Evolutionary conservation across 2,329 filamentous ascomycete species (phyloP).

Genomic region (Xylogone sp.): DNA sequence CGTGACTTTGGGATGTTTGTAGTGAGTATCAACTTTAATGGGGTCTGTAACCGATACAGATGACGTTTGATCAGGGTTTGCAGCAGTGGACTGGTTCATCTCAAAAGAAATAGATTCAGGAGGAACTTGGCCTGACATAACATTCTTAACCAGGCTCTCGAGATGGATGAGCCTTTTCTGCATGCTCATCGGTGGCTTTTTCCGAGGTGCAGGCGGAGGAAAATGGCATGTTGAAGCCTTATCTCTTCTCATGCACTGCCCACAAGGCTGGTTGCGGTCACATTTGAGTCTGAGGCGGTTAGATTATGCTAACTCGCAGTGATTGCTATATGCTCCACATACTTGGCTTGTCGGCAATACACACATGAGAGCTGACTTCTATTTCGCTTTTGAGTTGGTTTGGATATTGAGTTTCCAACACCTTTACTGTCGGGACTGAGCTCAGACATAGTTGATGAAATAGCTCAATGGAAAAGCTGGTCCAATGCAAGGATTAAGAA

Average conservation of each 20-base stretch:
- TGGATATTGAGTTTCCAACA: background rate
- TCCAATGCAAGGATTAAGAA: too few species aligned
- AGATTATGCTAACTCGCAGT: background rate
- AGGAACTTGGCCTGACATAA: conserved; percentile 35
- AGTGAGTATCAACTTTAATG: background rate
- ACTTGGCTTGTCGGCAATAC: background rate
- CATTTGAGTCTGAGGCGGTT: conserved; percentile 38
- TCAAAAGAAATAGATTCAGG: background rate
- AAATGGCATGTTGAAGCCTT: conserved; percentile 44
- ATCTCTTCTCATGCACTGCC: conserved; percentile 48
- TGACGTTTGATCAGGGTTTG: background rate
- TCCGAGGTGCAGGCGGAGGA: conserved; percentile 41
- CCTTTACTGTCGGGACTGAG: background rate
- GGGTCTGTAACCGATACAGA: background rate
- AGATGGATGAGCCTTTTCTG: conserved; percentile 50
- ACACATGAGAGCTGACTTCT: background rate
- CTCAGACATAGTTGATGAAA: background rate
- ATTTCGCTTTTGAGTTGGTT: background rate
- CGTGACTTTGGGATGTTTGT: background rate
- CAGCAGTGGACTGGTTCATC: background rate
- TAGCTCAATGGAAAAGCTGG: background rate
- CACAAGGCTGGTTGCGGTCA: conserved; percentile 48
- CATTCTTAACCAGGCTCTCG: conserved; percentile 53
- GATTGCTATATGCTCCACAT: background rate
- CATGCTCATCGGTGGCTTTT: conserved; percentile 42